Percentiles rank a stretch among this genome's conserved stretches.
Conservation (phyloP, 192 early-diverging fungal genomes). For the Anaeromyces robustus region DNA sequence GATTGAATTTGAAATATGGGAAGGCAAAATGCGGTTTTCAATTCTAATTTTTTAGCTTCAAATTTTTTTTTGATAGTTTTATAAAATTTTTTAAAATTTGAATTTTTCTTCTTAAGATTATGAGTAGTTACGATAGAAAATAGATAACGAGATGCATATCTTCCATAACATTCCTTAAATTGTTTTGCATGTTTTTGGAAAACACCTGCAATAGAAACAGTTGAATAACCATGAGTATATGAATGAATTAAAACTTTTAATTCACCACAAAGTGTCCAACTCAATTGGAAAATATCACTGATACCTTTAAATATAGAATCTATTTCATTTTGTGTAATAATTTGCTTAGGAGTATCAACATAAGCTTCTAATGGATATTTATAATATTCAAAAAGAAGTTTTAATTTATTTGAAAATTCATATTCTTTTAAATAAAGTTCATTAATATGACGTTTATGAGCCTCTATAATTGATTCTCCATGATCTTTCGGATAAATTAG, state of each 20-base stretch:
- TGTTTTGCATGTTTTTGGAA: neutral
- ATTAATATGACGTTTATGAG: neutral
- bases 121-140: neutral
- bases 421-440: neutral
- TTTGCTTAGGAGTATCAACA: neutral
- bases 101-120: neutral
- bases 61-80: neutral
- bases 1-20: neutral
- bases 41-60: neutral
- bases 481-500: neutral
- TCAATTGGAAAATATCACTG: neutral
- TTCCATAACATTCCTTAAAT: neutral
- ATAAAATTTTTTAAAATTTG: neutral
- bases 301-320: neutral
- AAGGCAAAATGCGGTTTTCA: neutral
- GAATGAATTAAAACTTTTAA: neutral
- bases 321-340: neutral
- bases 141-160: neutral
- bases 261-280: neutral
- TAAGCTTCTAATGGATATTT: neutral
- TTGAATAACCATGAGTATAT: neutral
- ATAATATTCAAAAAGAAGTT: neutral
- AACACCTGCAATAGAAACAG: neutral
- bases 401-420: neutral
- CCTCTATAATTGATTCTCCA: neutral